A percentile compares a stretch with the other conserved stretches of the same genome.
phyloP scores from a whole-genome alignment of 2,329 filamentous ascomycete genomes.

The Xylaria sp. region DNA sequence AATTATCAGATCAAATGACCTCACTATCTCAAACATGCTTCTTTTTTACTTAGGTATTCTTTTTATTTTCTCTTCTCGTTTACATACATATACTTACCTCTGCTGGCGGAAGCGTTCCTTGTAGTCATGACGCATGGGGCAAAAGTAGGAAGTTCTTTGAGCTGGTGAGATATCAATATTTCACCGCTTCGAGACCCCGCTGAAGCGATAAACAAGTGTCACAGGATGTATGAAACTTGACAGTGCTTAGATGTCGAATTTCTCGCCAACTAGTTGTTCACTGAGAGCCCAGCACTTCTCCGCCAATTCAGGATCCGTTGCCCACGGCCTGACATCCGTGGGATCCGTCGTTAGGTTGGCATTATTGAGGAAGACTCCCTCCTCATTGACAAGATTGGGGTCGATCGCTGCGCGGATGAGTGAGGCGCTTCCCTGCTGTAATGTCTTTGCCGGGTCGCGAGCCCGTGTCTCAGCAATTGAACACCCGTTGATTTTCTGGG shows the following conservation, averaged over 20 bases:
- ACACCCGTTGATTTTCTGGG: slow-evolving; percentile 42
- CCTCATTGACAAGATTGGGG: slow-evolving; percentile 50
- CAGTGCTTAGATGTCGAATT: slow-evolving; percentile 43
- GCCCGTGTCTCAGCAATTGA: slow-evolving; percentile 38
- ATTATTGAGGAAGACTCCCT: slow-evolving; percentile 52
- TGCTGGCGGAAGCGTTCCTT: no score
- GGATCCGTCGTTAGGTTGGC: slow-evolving; percentile 49
- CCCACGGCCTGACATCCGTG: slow-evolving; percentile 48
- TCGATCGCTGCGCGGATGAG: slow-evolving; percentile 58
- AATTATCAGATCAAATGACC: no score
- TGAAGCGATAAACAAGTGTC: not conserved
- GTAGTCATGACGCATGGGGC: no score
- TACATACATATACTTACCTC: no score
- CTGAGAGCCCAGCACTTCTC: slow-evolving; percentile 53
- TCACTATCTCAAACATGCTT: not conserved
- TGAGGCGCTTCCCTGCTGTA: slow-evolving; percentile 57
- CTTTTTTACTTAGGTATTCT: not conserved
- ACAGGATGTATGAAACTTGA: not conserved
- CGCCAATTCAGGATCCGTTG: slow-evolving; percentile 51
- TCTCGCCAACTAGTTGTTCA: slow-evolving; percentile 53
- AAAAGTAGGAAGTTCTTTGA: not conserved
- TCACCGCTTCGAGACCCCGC: not conserved
- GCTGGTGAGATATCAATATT: no score
- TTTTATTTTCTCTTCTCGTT: not conserved
- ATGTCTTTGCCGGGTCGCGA: slow-evolving; percentile 46